Base-by-base conservation (phyloP, 1,284 basidiomycete genomes). In the Apiotrichum sp. region DNA sequence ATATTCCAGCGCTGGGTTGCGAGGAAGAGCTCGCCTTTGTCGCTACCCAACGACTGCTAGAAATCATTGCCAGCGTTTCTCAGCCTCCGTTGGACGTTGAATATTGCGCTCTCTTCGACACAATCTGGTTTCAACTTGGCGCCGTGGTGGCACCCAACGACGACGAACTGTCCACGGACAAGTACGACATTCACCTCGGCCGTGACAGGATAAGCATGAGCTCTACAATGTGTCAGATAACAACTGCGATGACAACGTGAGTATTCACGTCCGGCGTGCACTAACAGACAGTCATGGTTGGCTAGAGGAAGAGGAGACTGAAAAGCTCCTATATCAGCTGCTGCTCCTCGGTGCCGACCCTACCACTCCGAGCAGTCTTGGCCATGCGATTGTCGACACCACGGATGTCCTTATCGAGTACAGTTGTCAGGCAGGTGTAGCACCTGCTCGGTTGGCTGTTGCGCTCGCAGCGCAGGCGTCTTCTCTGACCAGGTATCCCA, bases 321-420 rank as follows among this genome's bases (percentile, higher is more conserved):
- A 6, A 9, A 48, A 39, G 22, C 2, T 39, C 8, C 4, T 55
- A 3, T 14, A 7, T 3, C 38, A 32, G 5, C 41, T 59, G 13
- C 33, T 45, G 4, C 22, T 32, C 32, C 45, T 59, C 2, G 32
- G 22, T 1, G 31, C 47, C 14, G 58, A 59, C 22, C 45, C 52
- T 0, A 40, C 48, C 0, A 59, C 51, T 3, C 46, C 48, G 4
- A 4, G 38, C 3, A 35, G 36, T 10, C 35, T 51, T n/a, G 34
- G 14, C 10, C 34, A 22, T 1, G 32, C 45, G 1, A 29, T 53
- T 8, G 29, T 32, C 0, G 48, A 33, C 10, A 33, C 55, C 0
- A 38, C 47, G 47, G 13, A 40, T 14, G 6, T 43, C 11, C 13
- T 52, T 11, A 6, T 35, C 16, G 11, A 10, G 36, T 13, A 38